Percentiles rank a stretch among this genome's conserved stretches.
Conservation (phyloP, 352 stramenopile species). For the Phytophthora nicotianae region DNA sequence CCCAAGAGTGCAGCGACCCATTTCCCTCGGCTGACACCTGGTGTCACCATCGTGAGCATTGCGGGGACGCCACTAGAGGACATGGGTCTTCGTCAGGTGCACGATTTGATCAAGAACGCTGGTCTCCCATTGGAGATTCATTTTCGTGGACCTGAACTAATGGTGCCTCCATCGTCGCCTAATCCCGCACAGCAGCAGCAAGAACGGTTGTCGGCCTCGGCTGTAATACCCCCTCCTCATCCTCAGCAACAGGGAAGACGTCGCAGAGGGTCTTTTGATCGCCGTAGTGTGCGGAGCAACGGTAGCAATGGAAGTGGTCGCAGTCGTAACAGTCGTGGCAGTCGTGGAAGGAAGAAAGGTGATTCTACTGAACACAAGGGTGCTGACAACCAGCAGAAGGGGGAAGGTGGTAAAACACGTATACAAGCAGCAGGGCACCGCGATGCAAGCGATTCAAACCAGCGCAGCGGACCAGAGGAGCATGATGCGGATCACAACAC, state of each 20-base stretch:
- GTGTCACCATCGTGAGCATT: constrained; percentile 80
- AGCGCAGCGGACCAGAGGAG: constrained; percentile 52
- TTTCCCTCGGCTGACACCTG: constrained; percentile 70
- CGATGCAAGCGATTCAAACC: constrained; percentile 51
- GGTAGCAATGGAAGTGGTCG: constrained; percentile 38
- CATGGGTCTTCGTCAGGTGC: constrained; percentile 80
- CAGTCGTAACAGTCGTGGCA: constrained; percentile 37
- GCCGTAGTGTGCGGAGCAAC: constrained; percentile 34
- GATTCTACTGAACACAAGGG: constrained; percentile 12
- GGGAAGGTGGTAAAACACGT: background rate
- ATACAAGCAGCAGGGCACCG: background rate
- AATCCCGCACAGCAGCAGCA: constrained; percentile 16
- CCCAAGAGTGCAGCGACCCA: constrained; percentile 76
- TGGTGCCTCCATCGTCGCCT: constrained; percentile 12
- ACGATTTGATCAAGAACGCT: constrained; percentile 85
- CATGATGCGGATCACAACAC: constrained; percentile 15
- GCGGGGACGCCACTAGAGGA: constrained; percentile 57
- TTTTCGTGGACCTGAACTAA: constrained; percentile 48
- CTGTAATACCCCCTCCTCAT: constrained; percentile 6
- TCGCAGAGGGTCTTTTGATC: constrained; percentile 32
- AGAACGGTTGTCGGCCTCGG: constrained; percentile 6
- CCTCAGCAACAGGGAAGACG: constrained; percentile 19
- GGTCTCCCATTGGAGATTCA: constrained; percentile 67
- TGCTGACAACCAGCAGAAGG: constrained; percentile 29
- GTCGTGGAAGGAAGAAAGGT: constrained; percentile 29